A percentile compares a stretch with the other conserved stretches of the same genome.
Conservation (phyloP, 768 basidiomycete genomes). For the Exidia glandulosa region DNA sequence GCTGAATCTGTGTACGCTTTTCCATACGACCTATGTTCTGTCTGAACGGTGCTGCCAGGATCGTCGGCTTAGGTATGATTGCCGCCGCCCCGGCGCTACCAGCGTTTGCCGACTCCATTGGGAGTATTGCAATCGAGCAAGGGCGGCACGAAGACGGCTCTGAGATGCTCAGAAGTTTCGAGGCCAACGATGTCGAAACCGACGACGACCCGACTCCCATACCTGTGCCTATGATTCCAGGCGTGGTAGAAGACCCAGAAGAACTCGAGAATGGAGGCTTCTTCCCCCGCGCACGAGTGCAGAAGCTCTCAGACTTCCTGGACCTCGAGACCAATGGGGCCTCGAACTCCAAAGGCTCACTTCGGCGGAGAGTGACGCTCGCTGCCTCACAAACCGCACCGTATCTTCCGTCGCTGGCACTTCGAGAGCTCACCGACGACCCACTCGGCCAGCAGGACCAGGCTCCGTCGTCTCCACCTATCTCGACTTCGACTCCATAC, state of each 20-base stretch:
- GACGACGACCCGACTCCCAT: slow-evolving; percentile 34
- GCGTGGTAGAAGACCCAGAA: slow-evolving; percentile 14
- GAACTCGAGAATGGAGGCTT: slow-evolving; percentile 6
- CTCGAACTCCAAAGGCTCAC: slow-evolving; percentile 13
- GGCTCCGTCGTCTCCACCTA: slow-evolving; percentile 16
- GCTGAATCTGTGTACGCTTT: slow-evolving; percentile 41
- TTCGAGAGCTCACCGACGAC: slow-evolving; percentile 53
- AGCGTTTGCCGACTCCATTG: slow-evolving; percentile 55
- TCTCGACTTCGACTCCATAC: slow-evolving; percentile 30
- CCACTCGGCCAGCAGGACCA: slow-evolving; percentile 60
- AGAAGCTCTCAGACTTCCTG: background rate
- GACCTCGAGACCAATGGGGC: background rate
- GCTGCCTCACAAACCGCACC: slow-evolving; percentile 65
- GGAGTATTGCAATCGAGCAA: slow-evolving; percentile 81
- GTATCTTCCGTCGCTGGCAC: slow-evolving; percentile 47
- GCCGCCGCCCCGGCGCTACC: slow-evolving; percentile 75
- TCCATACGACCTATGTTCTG: background rate
- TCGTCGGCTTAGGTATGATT: slow-evolving; percentile 79
- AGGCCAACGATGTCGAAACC: slow-evolving; percentile 31
- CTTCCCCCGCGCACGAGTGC: background rate
- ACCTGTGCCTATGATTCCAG: slow-evolving; percentile 34
- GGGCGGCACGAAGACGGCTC: slow-evolving; percentile 56
- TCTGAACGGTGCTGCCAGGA: background rate
- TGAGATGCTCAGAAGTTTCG: slow-evolving; percentile 31
- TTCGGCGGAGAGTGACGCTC: slow-evolving; percentile 36